Evolutionary conservation across 2,329 filamentous ascomycete genomes (phyloP), one percentile per base, ranked within the genome.

Genomic region (Parastagonospora nodorum): DNA sequence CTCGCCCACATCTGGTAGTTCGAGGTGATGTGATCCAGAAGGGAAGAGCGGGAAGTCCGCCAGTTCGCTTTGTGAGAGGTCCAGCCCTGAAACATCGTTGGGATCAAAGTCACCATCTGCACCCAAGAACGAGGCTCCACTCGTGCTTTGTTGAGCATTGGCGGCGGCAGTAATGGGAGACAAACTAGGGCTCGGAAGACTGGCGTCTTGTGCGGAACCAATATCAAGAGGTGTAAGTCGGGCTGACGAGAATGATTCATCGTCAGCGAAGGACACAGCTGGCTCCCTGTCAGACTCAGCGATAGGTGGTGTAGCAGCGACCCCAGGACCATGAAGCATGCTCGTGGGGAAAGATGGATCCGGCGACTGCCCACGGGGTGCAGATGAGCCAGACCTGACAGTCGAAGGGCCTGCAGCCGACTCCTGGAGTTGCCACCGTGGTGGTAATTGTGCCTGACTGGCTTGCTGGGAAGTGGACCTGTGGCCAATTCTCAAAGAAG

Each of bases 131-230:
- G 63, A 60, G 4, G 59, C 44, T n/a, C 66, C 69, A 39, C 63
- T 55, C 38, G 63, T 70, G 36, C 55, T 67, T 35, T 75, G 71
- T 27, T 74, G 73, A 12, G 77, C 68, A 67, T 80, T 80, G 61
- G 93, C 89, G 63, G 90, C 90, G 51, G 95, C 84, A 5, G 93
- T 95, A 33, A 88, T 85, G 4, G 94, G 94, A 24, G 94, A 99
- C 49, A 99, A 77, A 66, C 94, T 92, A 30, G 94, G 94, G 72
- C 94, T 99, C 45, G 94, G 94, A 55, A 99, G 80, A 74, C 91
- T 97, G 58, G 90, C 91, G 78, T 97, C 93, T 71, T 94, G 89
- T 33, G 88, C 86, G 49, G 86, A 84, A 47, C 88, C 82, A 40
- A 86, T 88, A 64, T 92, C 87, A 42, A 92, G 80, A 41, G 75